Base-by-base conservation (phyloP, 2,329 filamentous ascomycete species). In the Ambrosiella xylebori region DNA sequence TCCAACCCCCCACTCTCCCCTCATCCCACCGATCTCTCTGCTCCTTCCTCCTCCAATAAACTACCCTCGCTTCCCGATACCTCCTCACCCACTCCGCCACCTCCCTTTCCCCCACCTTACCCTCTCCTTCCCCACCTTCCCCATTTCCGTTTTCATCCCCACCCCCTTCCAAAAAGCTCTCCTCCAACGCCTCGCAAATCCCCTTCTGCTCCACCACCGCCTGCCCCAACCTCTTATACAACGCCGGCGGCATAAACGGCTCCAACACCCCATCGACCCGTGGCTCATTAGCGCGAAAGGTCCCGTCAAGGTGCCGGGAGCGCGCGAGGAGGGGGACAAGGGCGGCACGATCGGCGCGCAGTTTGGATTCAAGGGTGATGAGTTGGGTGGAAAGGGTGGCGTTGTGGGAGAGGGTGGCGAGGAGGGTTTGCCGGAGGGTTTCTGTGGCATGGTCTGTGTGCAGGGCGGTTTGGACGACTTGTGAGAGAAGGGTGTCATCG, bases 21-120 rank as follows among this genome's bases (percentile, higher is more conserved):
- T 97, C 91, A 68, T 97, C 93, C 93, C 93, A 97, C 64, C 93
- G 78, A 65, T 89, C 86, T 70, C 90, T 95, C 63, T 88, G 80
- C 73, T 97, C 93, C 66, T 84, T 82, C 59, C 93, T 77, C 57
- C 90, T 74, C 66, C 93, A 94, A 61, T 84, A 84, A 59, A 85
- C 73, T 64, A 86, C 85, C 67, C 84, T 86, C 8, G 86, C 86
- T 64, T 91, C 89, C 64, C 88, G 77, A 63, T 95, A 86, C 65
- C 85, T 74, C 65, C 84, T 78, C 17, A 95, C 80, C 82, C 93
- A 97, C 61, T 97, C 91, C 1, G 77, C 74, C 35, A 86, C 82
- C 71, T 97, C 93, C 66, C 87, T 80, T 71, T 95, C 90, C 27
- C 79, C 82, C 2, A 85, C 86, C 39, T 67, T 59, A 8, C 67